Evolutionary conservation across 768 basidiomycete genomes (phyloP), one percentile per base, ranked within the genome.

Genomic region (Serendipita vermifera): DNA sequence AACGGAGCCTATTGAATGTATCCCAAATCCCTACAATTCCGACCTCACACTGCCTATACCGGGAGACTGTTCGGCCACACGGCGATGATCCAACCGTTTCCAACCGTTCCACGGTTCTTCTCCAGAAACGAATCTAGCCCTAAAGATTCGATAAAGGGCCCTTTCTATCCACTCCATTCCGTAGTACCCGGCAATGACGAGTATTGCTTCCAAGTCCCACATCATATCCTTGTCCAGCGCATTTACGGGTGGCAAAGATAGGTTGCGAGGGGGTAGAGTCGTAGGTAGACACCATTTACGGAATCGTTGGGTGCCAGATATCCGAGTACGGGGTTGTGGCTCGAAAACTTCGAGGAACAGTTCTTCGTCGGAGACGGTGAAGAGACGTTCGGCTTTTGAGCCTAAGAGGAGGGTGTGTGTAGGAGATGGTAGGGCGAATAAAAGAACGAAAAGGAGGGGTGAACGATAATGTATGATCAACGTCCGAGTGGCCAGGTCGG

Each of bases 41-140:
- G n/a, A n/a, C n/a, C n/a, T n/a, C n/a, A 71, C 65, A n/a, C 64
- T 62, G 58, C 63, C 41, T 6, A 43, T 35, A 0, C 20, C 38
- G 22, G 2, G 17, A 40, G 7, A 35, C 13, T 20, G 15, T 11
- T 7, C n/a, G 27, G 57, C 53, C 57, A 59, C 17, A 43, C 38
- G n/a, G 41, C 3, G 35, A 53, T 61, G 61, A 5, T 55, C 41
- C 58, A 68, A 57, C 29, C 68, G 48, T 38, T 51, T 65, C 81
- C 79, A 77, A 40, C 67, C 63, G 29, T 61, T 63, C 80, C 80
- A 82, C 4, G 80, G 79, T 62, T 82, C 81, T 24, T 71, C 63
- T 1, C 78, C 79, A 11, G 59, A 60, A 0, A 82, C 76, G 38
- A 78, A 72, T 43, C 77, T 67, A 15, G 78, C 82, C 0, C 68